Evolutionary conservation across 2,329 filamentous ascomycete genomes (phyloP).

Genomic region (Pseudopyrenochaeta lycopersici): DNA sequence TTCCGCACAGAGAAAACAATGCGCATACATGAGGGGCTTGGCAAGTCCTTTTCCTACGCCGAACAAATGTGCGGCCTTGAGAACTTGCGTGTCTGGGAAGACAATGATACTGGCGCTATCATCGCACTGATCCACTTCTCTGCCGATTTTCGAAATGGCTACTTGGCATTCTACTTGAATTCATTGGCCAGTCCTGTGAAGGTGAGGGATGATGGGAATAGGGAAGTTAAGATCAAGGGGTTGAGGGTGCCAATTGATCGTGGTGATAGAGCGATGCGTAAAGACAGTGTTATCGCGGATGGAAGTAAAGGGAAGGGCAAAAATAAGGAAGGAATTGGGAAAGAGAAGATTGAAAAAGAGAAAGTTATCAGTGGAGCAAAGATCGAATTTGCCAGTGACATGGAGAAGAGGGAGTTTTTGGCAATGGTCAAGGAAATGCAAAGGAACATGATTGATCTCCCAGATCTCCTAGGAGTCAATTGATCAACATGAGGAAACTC

Average conservation of each 20-base stretch:
- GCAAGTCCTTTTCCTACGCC: conserved; percentile 53
- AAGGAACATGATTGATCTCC: conserved; percentile 48
- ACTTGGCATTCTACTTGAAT: conserved; percentile 58
- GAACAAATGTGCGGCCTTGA: conserved; percentile 61
- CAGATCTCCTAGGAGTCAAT: conserved; percentile 47
- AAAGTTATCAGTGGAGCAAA: conserved; percentile 53
- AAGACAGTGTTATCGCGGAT: conserved; percentile 29
- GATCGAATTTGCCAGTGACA: conserved; percentile 56
- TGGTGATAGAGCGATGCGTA: conserved; percentile 19
- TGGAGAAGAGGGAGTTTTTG: conserved; percentile 53
- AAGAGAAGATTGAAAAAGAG: conserved; percentile 40
- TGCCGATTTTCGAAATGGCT: conserved; percentile 54
- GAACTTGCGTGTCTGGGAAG: conserved; percentile 57
- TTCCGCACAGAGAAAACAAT: conserved; percentile 56
- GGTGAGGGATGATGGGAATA: conserved; percentile 52
- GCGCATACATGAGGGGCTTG: conserved; percentile 55
- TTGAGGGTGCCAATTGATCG: conserved; percentile 47
- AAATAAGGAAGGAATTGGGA: conserved; percentile 1
- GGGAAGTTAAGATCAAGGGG: conserved; percentile 54
- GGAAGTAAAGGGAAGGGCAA: conserved; percentile 18
- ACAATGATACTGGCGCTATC: conserved; percentile 53
- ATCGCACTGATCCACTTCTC: conserved; percentile 56
- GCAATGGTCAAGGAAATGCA: conserved; percentile 50
- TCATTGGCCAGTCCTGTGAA: conserved; percentile 46
- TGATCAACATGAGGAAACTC: conserved; percentile 5